phyloP scores from a whole-genome alignment of 2,329 filamentous ascomycete genomes.

The Xylariaceae sp. region DNA sequence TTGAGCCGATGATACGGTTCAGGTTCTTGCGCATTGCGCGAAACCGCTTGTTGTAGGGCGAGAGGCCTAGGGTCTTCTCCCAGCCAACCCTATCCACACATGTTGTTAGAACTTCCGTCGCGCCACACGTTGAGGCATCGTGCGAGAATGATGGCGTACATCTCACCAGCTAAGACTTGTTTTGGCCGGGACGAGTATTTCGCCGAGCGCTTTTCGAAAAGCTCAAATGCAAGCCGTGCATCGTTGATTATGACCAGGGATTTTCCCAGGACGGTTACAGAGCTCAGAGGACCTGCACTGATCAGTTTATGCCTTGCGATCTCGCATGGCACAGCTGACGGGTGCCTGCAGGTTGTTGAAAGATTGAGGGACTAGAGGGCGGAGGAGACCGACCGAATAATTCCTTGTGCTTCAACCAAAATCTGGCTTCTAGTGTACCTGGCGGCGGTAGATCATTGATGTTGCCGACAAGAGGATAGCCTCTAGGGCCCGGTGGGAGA shows the following conservation, averaged over 20 bases:
- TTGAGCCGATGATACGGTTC: slow-evolving; percentile 39
- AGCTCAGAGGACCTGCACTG: slow-evolving; percentile 43
- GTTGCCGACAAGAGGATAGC: slow-evolving; percentile 56
- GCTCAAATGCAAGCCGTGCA: slow-evolving; percentile 43
- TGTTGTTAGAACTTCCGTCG: neutral
- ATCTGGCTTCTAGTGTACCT: slow-evolving; percentile 44
- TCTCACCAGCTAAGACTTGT: slow-evolving; percentile 35
- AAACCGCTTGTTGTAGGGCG: slow-evolving; percentile 35
- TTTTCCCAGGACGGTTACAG: slow-evolving; percentile 47
- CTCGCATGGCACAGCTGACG: neutral
- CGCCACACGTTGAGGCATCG: neutral
- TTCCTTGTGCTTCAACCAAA: slow-evolving; percentile 50
- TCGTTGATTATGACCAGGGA: slow-evolving; percentile 50
- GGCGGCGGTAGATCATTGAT: slow-evolving; percentile 53
- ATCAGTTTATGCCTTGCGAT: neutral
- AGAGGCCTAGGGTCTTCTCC: slow-evolving; percentile 25
- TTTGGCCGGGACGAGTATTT: slow-evolving; percentile 43
- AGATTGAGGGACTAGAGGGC: too few relatives aligned
- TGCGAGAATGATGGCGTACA: slow-evolving; percentile 19
- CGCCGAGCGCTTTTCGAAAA: slow-evolving; percentile 44
- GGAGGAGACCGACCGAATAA: slow-evolving; percentile 37
- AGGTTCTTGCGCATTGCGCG: slow-evolving; percentile 37
- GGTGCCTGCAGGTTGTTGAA: neutral
- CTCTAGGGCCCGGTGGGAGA: slow-evolving; percentile 57
- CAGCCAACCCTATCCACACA: slow-evolving; percentile 22